Conservation (phyloP, 1,139 yeast genomes). For the Candida neerlandica region DNA sequence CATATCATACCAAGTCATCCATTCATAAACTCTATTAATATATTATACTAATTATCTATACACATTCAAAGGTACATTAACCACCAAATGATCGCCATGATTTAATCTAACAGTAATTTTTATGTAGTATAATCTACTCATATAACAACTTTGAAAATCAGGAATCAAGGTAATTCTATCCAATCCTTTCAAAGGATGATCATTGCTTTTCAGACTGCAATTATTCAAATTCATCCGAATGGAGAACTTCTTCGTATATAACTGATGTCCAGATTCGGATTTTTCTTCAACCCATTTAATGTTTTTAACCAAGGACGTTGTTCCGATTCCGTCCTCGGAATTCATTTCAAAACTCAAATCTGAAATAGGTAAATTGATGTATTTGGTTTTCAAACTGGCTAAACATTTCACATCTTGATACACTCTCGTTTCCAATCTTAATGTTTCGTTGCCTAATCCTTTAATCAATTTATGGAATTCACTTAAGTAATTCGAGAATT, state of each 20-base stretch:
- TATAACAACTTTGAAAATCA: conserved; percentile 56
- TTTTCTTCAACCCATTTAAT: conserved; percentile 31
- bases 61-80: conserved; percentile 41
- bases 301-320: conserved; percentile 21
- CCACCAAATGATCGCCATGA: conserved; percentile 35
- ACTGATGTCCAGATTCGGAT: conserved; percentile 18
- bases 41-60: conserved; percentile 17
- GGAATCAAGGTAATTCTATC: conserved; percentile 52
- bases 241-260: conserved; percentile 31
- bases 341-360: conserved; percentile 20
- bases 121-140: conserved; percentile 53
- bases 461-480: conserved; percentile 35
- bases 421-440: conserved; percentile 38
- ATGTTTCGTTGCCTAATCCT: conserved; percentile 37
- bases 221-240: conserved; percentile 28
- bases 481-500: conserved; percentile 31
- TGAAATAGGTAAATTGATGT: conserved; percentile 26
- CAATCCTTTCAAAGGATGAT: conserved; percentile 26
- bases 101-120: conserved; percentile 34
- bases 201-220: conserved; percentile 29
- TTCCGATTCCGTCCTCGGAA: conserved; percentile 20
- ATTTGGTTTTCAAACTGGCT: conserved; percentile 38
- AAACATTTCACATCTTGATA: conserved; percentile 41
- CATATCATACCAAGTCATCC: too few relatives aligned
- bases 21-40: not conserved